Conservation (phyloP, 768 basidiomycete species). For the Sarcodon aspratus region DNA sequence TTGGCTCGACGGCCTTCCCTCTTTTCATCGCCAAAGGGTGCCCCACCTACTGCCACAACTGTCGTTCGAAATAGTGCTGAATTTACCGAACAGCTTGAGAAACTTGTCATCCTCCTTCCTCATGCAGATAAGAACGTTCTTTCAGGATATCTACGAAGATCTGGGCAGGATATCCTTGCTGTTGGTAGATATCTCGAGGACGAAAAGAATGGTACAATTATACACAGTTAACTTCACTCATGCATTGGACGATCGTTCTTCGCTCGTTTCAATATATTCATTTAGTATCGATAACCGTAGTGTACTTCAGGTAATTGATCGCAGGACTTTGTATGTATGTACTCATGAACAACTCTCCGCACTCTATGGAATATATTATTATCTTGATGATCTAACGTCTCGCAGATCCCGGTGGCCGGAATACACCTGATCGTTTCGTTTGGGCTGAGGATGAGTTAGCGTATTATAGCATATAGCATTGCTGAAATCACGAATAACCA, state of each 20-base stretch:
- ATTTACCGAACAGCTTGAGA: conserved; percentile 60
- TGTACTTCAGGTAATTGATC: too few relatives aligned
- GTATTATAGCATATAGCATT: neutral
- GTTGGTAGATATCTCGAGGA: conserved; percentile 82
- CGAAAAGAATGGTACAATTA: conserved; percentile 61
- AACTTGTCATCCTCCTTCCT: conserved; percentile 58
- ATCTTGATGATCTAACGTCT: too few relatives aligned
- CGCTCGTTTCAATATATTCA: conserved; percentile 3
- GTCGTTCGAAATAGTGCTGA: conserved; percentile 27
- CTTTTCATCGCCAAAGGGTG: neutral
- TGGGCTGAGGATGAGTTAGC: neutral
- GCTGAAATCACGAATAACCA: neutral
- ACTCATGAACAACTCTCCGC: too few relatives aligned
- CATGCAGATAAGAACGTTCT: conserved; percentile 59
- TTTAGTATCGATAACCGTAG: too few relatives aligned
- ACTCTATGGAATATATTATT: too few relatives aligned
- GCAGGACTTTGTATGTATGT: too few relatives aligned
- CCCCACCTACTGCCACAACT: conserved; percentile 1
- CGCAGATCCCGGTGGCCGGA: neutral
- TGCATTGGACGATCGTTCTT: conserved; percentile 7
- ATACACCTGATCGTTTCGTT: neutral
- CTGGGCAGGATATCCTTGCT: conserved; percentile 76
- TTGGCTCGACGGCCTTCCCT: neutral
- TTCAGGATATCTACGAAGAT: conserved; percentile 58
- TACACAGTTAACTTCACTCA: conserved; percentile 15